Conservation (phyloP, 495 filamentous ascomycete genomes). For the Sordaria brevicollis region DNA sequence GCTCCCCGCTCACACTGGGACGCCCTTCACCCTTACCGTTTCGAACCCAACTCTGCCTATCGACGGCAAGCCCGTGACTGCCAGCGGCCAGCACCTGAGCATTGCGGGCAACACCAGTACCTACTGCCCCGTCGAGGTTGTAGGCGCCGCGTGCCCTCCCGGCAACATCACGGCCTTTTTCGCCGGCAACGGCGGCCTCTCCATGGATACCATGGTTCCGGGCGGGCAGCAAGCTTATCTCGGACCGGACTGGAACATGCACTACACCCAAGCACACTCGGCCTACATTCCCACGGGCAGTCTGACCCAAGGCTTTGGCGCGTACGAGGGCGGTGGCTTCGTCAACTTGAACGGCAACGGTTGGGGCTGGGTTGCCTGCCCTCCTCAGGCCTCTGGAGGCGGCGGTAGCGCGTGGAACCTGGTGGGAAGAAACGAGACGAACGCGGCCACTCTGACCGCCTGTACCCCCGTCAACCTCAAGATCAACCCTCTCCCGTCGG, state of each 20-base stretch:
- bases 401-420: slow-evolving; percentile 19
- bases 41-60: slow-evolving; percentile 33
- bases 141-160: slow-evolving; percentile 13
- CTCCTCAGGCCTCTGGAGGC: slow-evolving; percentile 14
- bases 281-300: slow-evolving; percentile 45
- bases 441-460: slow-evolving; percentile 8
- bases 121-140: slow-evolving; percentile 22
- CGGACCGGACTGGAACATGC: slow-evolving; percentile 41
- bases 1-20: slow-evolving; percentile 22
- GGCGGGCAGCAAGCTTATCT: slow-evolving; percentile 60
- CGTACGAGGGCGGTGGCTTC: slow-evolving; percentile 23
- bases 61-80: slow-evolving; percentile 31
- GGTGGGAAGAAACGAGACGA: slow-evolving; percentile 22
- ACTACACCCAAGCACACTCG: slow-evolving; percentile 52
- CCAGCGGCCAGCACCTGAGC: slow-evolving; percentile 23
- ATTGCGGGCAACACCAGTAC: slow-evolving; percentile 34
- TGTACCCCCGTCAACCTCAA: slow-evolving; percentile 20
- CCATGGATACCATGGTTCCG: slow-evolving; percentile 43
- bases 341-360: slow-evolving; percentile 25
- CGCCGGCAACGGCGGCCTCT: slow-evolving; percentile 4
- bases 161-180: slow-evolving; percentile 18
- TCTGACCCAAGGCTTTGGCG: slow-evolving; percentile 28
- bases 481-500: slow-evolving; percentile 12
- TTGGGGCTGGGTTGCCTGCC: slow-evolving; percentile 27
- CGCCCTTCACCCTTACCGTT: slow-evolving; percentile 28